A percentile compares a stretch with the other conserved stretches of the same genome.
Evolutionary conservation across 352 stramenopile species (phyloP).

Genomic region (Pythium aristosporum): DNA sequence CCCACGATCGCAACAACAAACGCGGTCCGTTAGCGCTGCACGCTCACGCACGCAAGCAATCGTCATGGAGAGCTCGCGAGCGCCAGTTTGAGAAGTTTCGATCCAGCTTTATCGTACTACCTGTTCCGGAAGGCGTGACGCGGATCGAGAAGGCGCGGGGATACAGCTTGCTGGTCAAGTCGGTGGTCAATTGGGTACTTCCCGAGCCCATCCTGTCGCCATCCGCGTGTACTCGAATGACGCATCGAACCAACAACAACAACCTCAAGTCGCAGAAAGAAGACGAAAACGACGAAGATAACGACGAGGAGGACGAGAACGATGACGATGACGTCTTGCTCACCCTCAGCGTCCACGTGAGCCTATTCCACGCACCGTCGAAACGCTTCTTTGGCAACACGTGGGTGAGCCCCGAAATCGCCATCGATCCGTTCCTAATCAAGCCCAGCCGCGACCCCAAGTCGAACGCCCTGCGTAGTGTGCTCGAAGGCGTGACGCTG

Average conservation of each 20-base stretch:
- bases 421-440: slow-evolving; percentile 48
- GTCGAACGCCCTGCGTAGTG: slow-evolving; percentile 44
- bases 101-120: slow-evolving; percentile 54
- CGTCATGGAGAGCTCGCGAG: slow-evolving; percentile 57
- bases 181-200: slow-evolving; percentile 65
- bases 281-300: slow-evolving; percentile 30
- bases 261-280: slow-evolving; percentile 20
- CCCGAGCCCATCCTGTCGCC: slow-evolving; percentile 43
- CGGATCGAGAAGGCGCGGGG: slow-evolving; percentile 60
- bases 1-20: not conserved
- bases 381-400: slow-evolving; percentile 93
- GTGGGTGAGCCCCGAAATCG: slow-evolving; percentile 77
- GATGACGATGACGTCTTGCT: slow-evolving; percentile 52
- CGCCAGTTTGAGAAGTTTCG: slow-evolving; percentile 82
- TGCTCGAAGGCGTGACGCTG: slow-evolving; percentile 52
- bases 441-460: slow-evolving; percentile 46
- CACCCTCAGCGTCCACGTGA: slow-evolving; percentile 80
- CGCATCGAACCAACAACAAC: slow-evolving; percentile 28
- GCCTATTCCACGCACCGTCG: slow-evolving; percentile 83
- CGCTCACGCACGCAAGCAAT: slow-evolving; percentile 13
- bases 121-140: slow-evolving; percentile 49
- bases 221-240: not conserved
- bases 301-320: slow-evolving; percentile 41
- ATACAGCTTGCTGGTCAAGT: slow-evolving; percentile 67
- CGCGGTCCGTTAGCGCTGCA: not conserved